Percentiles rank a stretch among this genome's conserved stretches.
These are phyloP conservation scores for Thielaviopsis ethacetica DNA, from an alignment of 2,329 filamentous ascomycete species.

Conservation along the genomic window DNA sequence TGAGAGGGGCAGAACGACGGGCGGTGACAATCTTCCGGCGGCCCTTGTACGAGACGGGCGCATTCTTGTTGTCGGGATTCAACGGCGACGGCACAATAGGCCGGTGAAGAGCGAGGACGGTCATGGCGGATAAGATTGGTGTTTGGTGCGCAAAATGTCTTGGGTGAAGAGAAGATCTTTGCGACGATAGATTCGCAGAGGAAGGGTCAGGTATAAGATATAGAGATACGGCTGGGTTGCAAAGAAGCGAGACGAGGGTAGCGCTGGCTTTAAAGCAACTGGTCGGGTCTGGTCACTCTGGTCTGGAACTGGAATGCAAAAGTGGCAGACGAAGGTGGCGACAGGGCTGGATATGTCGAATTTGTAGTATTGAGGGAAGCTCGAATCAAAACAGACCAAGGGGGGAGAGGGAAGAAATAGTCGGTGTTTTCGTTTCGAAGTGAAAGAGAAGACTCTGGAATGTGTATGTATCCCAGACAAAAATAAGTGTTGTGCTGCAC, in stretches of 20 bases:
- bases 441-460: neutral
- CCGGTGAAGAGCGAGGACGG: constrained; percentile 6
- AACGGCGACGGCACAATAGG: constrained; percentile 10
- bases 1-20: constrained; percentile 9
- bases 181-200: neutral
- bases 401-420: neutral
- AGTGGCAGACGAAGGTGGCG: neutral
- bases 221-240: neutral
- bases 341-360: neutral
- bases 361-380: neutral
- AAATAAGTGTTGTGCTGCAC: neutral
- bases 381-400: neutral
- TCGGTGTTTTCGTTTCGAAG: neutral
- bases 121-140: constrained; percentile 1
- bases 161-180: neutral
- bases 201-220: neutral
- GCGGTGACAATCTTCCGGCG: constrained; percentile 8
- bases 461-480: neutral
- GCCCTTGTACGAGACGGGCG: neutral
- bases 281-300: neutral
- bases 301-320: neutral
- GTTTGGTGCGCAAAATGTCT: neutral
- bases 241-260: neutral
- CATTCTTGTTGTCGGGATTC: constrained; percentile 8
- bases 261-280: neutral